phyloP scores from a whole-genome alignment of 305 asterid genomes.

The Ilex paraguariensis region DNA sequence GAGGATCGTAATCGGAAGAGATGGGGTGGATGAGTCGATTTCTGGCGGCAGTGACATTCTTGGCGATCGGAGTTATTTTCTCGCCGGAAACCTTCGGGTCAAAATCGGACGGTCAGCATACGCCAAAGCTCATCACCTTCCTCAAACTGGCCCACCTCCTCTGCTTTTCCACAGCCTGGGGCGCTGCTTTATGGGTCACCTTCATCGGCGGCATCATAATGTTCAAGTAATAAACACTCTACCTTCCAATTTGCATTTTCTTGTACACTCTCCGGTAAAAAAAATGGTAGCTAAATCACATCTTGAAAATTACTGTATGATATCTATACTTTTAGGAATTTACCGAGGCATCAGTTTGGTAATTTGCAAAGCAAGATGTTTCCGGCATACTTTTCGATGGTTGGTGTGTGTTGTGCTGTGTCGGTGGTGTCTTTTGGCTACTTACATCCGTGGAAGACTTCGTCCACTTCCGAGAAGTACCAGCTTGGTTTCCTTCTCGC shows the following conservation, averaged over 20 bases:
- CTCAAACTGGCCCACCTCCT: conserved; percentile 79
- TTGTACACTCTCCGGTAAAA: not conserved
- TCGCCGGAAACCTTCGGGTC: conserved; percentile 92
- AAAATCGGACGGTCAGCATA: conserved; percentile 43
- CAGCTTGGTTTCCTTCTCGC: conserved; percentile 82
- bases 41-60: conserved; percentile 61
- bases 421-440: conserved; percentile 76
- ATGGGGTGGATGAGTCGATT: conserved; percentile 91
- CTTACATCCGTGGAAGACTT: conserved; percentile 88
- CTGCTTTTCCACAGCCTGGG: conserved; percentile 90
- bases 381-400: conserved; percentile 95
- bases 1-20: not conserved
- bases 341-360: conserved; percentile 97
- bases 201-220: conserved; percentile 98
- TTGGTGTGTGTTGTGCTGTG: conserved; percentile 89
- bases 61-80: conserved; percentile 75
- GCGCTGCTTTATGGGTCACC: conserved; percentile 94
- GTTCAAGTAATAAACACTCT: conserved; percentile 52
- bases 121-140: conserved; percentile 36
- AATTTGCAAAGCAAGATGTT: conserved; percentile 95
- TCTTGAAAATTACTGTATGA: too few relatives aligned
- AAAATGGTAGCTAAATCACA: too few relatives aligned
- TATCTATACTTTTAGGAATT: conserved; percentile 38
- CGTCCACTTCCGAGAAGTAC: conserved; percentile 64
- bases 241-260: not conserved